Base-by-base conservation (phyloP, 345 rosid species). In the Populus davidiana region DNA sequence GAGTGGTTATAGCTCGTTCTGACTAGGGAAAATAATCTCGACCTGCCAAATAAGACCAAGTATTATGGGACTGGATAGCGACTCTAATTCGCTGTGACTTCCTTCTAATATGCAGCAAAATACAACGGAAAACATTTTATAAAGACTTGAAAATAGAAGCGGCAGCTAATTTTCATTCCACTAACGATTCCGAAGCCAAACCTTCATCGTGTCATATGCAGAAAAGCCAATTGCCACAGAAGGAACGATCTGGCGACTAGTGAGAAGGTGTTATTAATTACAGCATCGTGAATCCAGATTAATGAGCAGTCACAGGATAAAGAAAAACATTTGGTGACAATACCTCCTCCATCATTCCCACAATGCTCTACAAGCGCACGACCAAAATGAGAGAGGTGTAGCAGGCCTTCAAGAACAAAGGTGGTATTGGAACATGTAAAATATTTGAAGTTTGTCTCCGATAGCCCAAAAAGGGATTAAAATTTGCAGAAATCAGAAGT, bases 401-500 rank as follows among this genome's bases (percentile, higher is more conserved):
- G 56, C 56, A 50, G 21, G 56, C 56, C 20, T 50, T 5, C 56
- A 18, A 50, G 56, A 50, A 50, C 21, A 50, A 50, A 50, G 21
- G 56, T 50, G 21, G 50, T 5, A 5, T 50, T 50, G 56, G 18
- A 38, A 50, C 56, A 50, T 8, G 56, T 2, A 50, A 18, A 5
- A 38, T 38, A 4, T 38, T 38, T 38, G 39, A 38, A 38, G 39
- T 38, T 38, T 38, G 39, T 50, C 16, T 50, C 56, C 17, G 21
- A 18, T 50, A 5, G 56, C 6, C 54, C 6, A 17, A 17, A 18
- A 5, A 50, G 21, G 21, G 56, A 21, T 1, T 1, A 18, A 0
- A 50, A 6, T 16, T 50, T 50, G n/a, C 56, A 50, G 21, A 50
- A 4, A 93, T 27, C 27, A 27, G 1, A 27, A 27, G 27, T 27